Conservation (phyloP, 73 alveolate species). For the Diophrys appendiculata region DNA sequence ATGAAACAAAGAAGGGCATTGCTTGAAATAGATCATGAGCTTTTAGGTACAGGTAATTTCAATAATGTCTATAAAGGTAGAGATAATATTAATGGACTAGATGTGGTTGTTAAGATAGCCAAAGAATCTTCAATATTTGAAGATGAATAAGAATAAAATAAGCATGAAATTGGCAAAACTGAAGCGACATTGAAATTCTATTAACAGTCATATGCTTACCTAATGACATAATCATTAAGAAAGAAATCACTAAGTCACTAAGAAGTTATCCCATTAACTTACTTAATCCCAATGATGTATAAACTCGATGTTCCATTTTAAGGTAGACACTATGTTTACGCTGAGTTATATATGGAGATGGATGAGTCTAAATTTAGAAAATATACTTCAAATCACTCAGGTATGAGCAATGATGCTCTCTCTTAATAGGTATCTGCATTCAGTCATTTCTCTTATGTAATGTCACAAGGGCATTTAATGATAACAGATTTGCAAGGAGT, state of each 20-base stretch:
- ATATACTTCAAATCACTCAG: neutral
- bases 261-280: neutral
- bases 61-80: neutral
- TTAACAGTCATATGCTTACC: neutral
- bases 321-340: neutral
- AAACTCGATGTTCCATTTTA: neutral
- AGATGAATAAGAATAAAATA: too few relatives aligned
- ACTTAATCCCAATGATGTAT: neutral
- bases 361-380: neutral
- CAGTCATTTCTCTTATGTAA: slow-evolving; percentile 58
- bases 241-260: neutral
- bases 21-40: neutral
- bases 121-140: neutral
- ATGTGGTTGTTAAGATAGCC: neutral
- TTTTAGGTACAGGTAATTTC: neutral
- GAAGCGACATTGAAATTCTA: neutral
- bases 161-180: neutral
- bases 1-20: neutral
- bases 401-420: too few relatives aligned
- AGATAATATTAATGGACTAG: neutral
- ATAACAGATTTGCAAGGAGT: slow-evolving; percentile 59
- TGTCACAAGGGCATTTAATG: slow-evolving; percentile 56
- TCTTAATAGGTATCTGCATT: slow-evolving; percentile 9
- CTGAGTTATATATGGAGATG: neutral
- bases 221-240: neutral